phyloP scores from a whole-genome alignment of 2,329 filamentous ascomycete species.

The Penicillium sp. region DNA sequence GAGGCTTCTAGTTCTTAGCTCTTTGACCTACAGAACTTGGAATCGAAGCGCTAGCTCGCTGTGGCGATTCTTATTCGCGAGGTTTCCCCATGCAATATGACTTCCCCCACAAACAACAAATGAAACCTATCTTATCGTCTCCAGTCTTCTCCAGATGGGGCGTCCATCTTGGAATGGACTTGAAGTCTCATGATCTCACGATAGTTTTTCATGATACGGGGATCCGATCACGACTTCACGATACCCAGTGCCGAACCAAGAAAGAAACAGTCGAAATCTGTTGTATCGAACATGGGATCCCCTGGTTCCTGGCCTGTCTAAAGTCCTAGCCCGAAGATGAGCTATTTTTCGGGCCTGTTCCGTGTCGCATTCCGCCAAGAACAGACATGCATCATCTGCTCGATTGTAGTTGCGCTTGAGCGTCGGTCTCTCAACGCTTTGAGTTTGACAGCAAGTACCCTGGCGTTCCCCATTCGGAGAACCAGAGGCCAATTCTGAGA shows the following conservation, averaged over 20 bases:
- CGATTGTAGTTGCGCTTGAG: constrained; percentile 11
- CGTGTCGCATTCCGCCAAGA: constrained; percentile 12
- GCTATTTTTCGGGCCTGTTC: constrained; percentile 7
- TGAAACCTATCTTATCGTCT: constrained; percentile 11
- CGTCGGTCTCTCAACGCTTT: constrained; percentile 9
- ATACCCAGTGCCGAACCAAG: background rate
- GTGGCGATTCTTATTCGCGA: constrained; percentile 16
- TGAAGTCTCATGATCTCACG: constrained; percentile 3
- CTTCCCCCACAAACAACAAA: constrained; percentile 7
- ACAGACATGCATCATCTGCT: constrained; percentile 10
- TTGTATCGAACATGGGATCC: constrained; percentile 1
- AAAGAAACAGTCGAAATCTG: background rate
- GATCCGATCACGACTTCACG: background rate
- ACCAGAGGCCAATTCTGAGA: constrained; percentile 7
- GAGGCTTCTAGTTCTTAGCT: background rate
- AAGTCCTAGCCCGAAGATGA: background rate
- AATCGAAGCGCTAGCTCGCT: background rate
- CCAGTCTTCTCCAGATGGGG: background rate
- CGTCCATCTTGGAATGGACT: background rate
- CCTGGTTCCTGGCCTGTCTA: background rate
- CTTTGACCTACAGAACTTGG: background rate
- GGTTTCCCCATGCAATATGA: constrained; percentile 21
- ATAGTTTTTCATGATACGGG: background rate
- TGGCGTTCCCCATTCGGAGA: constrained; percentile 5
- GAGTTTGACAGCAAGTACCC: constrained; percentile 8